These are phyloP conservation scores for Geosmithia flava DNA, from an alignment of 2,329 filamentous ascomycete genomes.

Conservation along the genomic window DNA sequence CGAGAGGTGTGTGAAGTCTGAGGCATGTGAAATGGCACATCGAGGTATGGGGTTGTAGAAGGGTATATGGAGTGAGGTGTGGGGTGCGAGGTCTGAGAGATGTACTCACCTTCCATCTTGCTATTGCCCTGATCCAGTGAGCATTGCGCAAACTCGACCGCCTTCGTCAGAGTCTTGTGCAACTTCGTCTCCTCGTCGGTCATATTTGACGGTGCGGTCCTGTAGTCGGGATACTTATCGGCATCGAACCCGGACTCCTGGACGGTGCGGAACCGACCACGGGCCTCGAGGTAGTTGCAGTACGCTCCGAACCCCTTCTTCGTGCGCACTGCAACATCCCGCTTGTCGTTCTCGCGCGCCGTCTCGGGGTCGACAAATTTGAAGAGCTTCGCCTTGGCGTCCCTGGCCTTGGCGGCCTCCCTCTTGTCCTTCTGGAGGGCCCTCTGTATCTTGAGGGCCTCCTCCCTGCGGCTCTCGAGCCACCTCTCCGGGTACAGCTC, in stretches of 20 bases:
- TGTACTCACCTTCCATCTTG: slow-evolving; percentile 20
- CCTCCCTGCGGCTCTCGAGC: slow-evolving; percentile 27
- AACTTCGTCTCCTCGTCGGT: slow-evolving; percentile 17
- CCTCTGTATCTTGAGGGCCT: slow-evolving; percentile 30
- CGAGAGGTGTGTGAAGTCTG: too few relatives aligned
- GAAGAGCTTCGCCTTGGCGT: slow-evolving; percentile 12
- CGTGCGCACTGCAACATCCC: slow-evolving; percentile 15
- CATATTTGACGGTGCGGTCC: slow-evolving; percentile 22
- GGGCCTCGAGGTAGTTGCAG: slow-evolving; percentile 20
- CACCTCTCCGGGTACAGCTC: slow-evolving; percentile 44
- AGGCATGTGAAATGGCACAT: too few relatives aligned
- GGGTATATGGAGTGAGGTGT: background rate
- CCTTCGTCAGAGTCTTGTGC: slow-evolving; percentile 16
- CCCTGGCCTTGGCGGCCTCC: slow-evolving; percentile 9
- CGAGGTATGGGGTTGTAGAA: background rate
- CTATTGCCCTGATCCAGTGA: slow-evolving; percentile 19
- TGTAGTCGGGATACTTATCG: slow-evolving; percentile 23
- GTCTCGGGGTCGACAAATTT: slow-evolving; percentile 14
- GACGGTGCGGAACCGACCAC: slow-evolving; percentile 22
- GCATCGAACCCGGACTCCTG: slow-evolving; percentile 23
- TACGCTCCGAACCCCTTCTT: slow-evolving; percentile 18
- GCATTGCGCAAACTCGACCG: slow-evolving; percentile 17
- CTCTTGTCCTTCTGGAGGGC: slow-evolving; percentile 19
- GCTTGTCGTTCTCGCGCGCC: slow-evolving; percentile 13
- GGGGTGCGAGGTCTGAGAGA: background rate